Conservation (phyloP, 345 rosid species). For the Angophora floribunda region DNA sequence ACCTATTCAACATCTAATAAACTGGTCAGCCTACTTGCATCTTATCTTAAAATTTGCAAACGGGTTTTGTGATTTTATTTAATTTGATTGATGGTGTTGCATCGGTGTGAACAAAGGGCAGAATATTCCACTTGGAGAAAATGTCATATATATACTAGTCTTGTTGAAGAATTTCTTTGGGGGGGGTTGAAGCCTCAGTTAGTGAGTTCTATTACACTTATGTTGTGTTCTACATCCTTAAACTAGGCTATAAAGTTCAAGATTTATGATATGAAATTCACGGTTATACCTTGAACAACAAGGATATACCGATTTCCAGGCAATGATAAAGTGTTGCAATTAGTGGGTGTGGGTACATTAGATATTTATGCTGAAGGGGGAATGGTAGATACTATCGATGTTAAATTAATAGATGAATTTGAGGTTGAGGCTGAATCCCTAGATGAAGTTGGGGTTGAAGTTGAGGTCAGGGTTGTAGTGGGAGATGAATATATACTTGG, state of each 20-base stretch:
- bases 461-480: not conserved
- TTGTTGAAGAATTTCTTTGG: not conserved
- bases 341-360: not conserved
- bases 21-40: not conserved
- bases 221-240: not conserved
- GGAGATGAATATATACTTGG: not conserved
- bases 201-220: not conserved
- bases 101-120: not conserved
- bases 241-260: not conserved
- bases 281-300: not conserved
- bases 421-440: not conserved
- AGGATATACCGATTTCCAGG: not conserved
- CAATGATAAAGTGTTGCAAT: not conserved
- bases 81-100: not conserved
- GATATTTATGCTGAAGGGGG: not conserved
- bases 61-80: not conserved
- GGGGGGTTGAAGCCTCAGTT: not conserved
- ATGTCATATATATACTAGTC: not conserved
- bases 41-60: not conserved
- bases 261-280: not conserved
- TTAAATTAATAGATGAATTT: not conserved
- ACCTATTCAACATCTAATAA: not conserved
- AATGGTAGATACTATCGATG: not conserved
- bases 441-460: not conserved
- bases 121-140: not conserved